Evolutionary conservation across 305 asterid genomes (phyloP).

Genomic region (Fraxinus latifolia): DNA sequence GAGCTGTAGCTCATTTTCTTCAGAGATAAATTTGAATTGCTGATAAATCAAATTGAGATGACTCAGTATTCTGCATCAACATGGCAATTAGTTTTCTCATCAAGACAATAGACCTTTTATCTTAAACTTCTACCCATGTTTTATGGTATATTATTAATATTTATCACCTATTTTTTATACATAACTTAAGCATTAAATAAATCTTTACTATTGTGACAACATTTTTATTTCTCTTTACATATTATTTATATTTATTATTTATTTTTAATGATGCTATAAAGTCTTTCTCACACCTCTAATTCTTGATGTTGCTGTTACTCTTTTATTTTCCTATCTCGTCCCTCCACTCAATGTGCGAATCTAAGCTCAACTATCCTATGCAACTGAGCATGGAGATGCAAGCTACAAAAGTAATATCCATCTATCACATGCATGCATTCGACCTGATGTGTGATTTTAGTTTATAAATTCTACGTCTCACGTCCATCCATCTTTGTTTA

Average conservation of each 20-base stretch:
- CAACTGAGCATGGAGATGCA: background rate
- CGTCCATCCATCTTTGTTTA: background rate
- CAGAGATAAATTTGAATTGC: background rate
- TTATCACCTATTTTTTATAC: background rate
- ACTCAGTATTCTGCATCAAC: background rate
- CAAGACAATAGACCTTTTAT: conserved; percentile 4
- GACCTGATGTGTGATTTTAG: background rate
- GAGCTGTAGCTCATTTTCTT: background rate
- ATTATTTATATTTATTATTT: background rate
- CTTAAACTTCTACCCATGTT: background rate
- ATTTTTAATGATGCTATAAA: background rate
- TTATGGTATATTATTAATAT: conserved; percentile 6
- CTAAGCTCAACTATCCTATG: conserved; percentile 5
- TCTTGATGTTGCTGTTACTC: background rate
- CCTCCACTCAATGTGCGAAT: background rate
- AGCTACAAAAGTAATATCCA: background rate
- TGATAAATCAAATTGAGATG: background rate
- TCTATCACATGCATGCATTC: background rate
- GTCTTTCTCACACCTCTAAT: background rate
- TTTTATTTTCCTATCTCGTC: background rate
- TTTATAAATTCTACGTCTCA: background rate
- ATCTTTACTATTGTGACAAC: background rate
- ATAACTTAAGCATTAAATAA: background rate
- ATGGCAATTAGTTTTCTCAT: background rate
- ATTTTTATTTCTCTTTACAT: background rate